Evolutionary conservation across 2,329 filamentous ascomycete genomes (phyloP), one percentile per base, ranked within the genome.

Genomic region (Paramyrothecium roridum): DNA sequence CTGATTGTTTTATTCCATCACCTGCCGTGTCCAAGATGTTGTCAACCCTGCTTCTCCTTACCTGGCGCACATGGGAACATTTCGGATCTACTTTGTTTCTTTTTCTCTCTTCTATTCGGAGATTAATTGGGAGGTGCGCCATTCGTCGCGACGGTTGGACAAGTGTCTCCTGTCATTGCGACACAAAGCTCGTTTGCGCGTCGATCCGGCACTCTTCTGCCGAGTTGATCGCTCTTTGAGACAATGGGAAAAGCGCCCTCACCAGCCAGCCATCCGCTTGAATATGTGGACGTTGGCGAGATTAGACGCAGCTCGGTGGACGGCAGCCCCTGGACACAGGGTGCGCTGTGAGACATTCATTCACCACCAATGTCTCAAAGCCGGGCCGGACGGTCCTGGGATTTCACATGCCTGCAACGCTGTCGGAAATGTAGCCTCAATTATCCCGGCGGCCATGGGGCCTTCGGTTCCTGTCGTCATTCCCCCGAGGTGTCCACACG

Each of bases 171-270:
- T 19, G 13, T 43, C 6, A 19, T 16, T 43, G 37, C 37, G 13
- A 43, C 26, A 30, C 26, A 30, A 30, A 17, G 37, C 37, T 43
- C 48, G 20, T 30, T 26, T 26, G 30, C 43, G 46, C 54, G 45
- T 21, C 33, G 26, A 54, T 50, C 56, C 57, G 57, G 57, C 57
- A 58, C 12, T 46, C 45, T 51, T 8, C 47, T 57, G 57, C 57
- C 57, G 57, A 43, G 16, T 19, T 19, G 37, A 17, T 19, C 37
- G n/a, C 13, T 43, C 37, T 17, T 43, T 43, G 37, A 43, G 37
- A 43, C 37, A 43, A 19, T 43, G 4, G n/a, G 37, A 43, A 19
- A 8, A 17, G 37, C 37, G n/a, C n/a, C 4, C 12, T 43, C 6
- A 13, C 37, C 4, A 43, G 6, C 26, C 26, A 30, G 26, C 26